A percentile compares a stretch with the other conserved stretches of the same genome.
Evolutionary conservation across 495 filamentous ascomycete genomes (phyloP).

Genomic region (Podospora pseudocomata): DNA sequence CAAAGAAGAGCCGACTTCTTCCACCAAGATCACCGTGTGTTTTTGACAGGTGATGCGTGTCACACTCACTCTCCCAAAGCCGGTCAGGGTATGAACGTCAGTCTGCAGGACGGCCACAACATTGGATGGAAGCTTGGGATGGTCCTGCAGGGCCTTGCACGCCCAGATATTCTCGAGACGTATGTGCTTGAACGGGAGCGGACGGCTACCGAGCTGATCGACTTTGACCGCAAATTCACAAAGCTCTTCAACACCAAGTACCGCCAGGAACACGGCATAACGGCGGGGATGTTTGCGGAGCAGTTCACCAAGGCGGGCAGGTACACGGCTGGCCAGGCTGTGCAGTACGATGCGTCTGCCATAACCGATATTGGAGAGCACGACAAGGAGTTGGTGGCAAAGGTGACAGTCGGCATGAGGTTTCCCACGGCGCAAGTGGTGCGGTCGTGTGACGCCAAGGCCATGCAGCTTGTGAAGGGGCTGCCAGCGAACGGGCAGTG

Average conservation of each 20-base stretch:
- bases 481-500: slow-evolving; percentile 55
- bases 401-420: slow-evolving; percentile 53
- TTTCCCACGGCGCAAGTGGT: slow-evolving; percentile 56
- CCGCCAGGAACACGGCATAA: slow-evolving; percentile 34
- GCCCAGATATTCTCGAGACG: slow-evolving; percentile 55
- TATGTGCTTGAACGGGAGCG: slow-evolving; percentile 66
- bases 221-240: slow-evolving; percentile 67
- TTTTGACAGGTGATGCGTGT: slow-evolving; percentile 66
- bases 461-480: slow-evolving; percentile 51
- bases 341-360: slow-evolving; percentile 52
- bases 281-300: slow-evolving; percentile 49
- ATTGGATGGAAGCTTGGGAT: slow-evolving; percentile 76
- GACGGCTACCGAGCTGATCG: slow-evolving; percentile 67
- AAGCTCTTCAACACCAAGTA: slow-evolving; percentile 52
- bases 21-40: slow-evolving; percentile 54
- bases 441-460: slow-evolving; percentile 54
- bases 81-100: slow-evolving; percentile 72
- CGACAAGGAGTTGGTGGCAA: slow-evolving; percentile 34
- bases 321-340: slow-evolving; percentile 63
- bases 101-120: slow-evolving; percentile 55
- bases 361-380: slow-evolving; percentile 39
- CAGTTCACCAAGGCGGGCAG: slow-evolving; percentile 57
- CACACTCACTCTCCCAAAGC: slow-evolving; percentile 73
- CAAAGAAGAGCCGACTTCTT: slow-evolving; percentile 58
- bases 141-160: slow-evolving; percentile 56